Percentiles rank a stretch among this genome's conserved stretches.
These are phyloP conservation scores for Scheffersomyces amazonensis DNA, from an alignment of 805 yeast genomes.

Conservation along the genomic window DNA sequence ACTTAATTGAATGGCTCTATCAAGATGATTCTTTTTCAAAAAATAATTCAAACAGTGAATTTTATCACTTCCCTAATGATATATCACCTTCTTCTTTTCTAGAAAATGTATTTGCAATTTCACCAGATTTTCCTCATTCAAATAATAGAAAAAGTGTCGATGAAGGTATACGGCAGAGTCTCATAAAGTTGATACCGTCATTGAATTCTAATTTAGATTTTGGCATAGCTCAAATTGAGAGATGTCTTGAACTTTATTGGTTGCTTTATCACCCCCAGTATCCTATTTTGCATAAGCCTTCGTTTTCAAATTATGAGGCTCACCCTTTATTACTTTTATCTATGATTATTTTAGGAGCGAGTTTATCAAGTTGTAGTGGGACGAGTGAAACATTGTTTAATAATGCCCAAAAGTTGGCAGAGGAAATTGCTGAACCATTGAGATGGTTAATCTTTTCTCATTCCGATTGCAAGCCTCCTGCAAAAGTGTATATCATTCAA, in stretches of 20 bases:
- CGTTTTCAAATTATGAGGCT: conserved; percentile 46
- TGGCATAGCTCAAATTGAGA: conserved; percentile 12
- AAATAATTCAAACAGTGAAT: background rate
- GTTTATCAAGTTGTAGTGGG: conserved; percentile 29
- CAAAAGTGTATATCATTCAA: conserved; percentile 71
- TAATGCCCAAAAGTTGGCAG: conserved; percentile 34
- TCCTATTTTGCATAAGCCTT: conserved; percentile 57
- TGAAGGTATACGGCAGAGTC: conserved; percentile 7
- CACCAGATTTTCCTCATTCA: conserved; percentile 18
- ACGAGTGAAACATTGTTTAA: conserved; percentile 9
- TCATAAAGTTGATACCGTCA: conserved; percentile 13
- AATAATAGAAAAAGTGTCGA: conserved; percentile 12
- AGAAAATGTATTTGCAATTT: conserved; percentile 14
- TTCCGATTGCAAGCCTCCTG: conserved; percentile 70
- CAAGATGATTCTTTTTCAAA: conserved; percentile 15
- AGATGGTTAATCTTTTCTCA: conserved; percentile 68
- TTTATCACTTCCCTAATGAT: conserved; percentile 8
- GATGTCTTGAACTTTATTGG: conserved; percentile 46
- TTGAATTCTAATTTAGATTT: conserved; percentile 14
- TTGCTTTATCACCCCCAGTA: conserved; percentile 52
- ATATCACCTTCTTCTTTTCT: conserved; percentile 16
- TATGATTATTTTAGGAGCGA: conserved; percentile 58
- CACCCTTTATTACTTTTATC: conserved; percentile 50
- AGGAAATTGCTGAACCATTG: conserved; percentile 52
- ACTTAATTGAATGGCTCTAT: conserved; percentile 29